Evolutionary conservation across 805 yeast species (phyloP).

Genomic region (Candida montana): DNA sequence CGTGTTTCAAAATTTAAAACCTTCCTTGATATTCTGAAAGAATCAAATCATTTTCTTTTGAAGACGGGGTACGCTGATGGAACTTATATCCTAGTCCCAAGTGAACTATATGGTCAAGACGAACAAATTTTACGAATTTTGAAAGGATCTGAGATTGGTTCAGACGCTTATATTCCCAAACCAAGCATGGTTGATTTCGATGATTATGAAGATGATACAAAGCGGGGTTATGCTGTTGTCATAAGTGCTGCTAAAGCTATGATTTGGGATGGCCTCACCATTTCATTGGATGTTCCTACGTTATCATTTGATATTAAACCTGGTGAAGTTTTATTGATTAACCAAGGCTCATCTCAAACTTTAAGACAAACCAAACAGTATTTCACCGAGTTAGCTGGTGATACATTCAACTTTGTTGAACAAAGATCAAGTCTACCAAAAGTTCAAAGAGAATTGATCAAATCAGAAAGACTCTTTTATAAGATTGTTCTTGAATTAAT

Average conservation of each 20-base stretch:
- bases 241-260: conserved; percentile 78
- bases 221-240: conserved; percentile 58
- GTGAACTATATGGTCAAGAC: conserved; percentile 34
- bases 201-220: conserved; percentile 27
- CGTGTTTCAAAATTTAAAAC: conserved; percentile 45
- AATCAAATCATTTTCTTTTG: conserved; percentile 68
- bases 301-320: conserved; percentile 48
- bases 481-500: conserved; percentile 61
- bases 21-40: conserved; percentile 53
- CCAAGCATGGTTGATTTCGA: conserved; percentile 16
- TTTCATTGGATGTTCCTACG: conserved; percentile 43
- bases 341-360: conserved; percentile 61
- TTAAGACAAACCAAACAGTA: conserved; percentile 50
- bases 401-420: conserved; percentile 49
- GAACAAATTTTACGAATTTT: conserved; percentile 40
- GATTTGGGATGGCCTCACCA: conserved; percentile 83
- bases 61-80: conserved; percentile 73
- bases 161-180: conserved; percentile 34
- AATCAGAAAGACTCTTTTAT: conserved; percentile 61
- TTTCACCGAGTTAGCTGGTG: conserved; percentile 54
- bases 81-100: conserved; percentile 72
- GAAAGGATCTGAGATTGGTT: conserved; percentile 46
- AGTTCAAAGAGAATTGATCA: conserved; percentile 68
- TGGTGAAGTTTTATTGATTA: conserved; percentile 62
- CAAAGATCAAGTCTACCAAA: conserved; percentile 65